phyloP scores from a whole-genome alignment of 495 filamentous ascomycete species.

The Lichenothelia convexa region DNA sequence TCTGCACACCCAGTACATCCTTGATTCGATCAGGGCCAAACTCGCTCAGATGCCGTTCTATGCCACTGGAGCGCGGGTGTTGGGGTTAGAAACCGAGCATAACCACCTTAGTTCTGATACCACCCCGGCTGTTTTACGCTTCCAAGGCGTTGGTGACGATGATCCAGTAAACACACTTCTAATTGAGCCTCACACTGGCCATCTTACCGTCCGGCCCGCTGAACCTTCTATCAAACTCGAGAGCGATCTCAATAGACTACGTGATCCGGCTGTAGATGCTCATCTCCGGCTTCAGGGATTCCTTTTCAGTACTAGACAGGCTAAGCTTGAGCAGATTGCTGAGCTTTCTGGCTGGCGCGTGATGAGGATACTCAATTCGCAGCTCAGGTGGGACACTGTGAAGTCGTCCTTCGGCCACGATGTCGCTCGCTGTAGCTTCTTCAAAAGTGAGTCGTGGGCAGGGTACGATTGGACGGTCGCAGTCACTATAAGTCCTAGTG shows the following conservation, averaged over 20 bases:
- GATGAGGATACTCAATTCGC: slow-evolving; percentile 3
- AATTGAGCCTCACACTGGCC: slow-evolving; percentile 11
- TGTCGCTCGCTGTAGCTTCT: slow-evolving; percentile 13
- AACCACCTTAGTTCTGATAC: slow-evolving; percentile 5
- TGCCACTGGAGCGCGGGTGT: slow-evolving; percentile 28
- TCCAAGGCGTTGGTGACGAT: slow-evolving; percentile 1
- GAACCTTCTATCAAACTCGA: slow-evolving; percentile 5
- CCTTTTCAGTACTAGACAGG: slow-evolving; percentile 9
- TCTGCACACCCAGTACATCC: slow-evolving; percentile 47
- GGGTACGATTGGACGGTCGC: slow-evolving; percentile 16
- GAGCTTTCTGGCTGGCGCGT: slow-evolving; percentile 15
- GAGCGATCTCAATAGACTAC: slow-evolving; percentile 9
- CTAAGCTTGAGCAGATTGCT: slow-evolving; percentile 10
- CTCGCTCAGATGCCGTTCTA: slow-evolving; percentile 34
- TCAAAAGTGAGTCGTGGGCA: slow-evolving; percentile 14
- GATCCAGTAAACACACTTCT: slow-evolving; percentile 3
- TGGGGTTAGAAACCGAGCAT: slow-evolving; percentile 39
- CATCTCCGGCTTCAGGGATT: slow-evolving; percentile 7
- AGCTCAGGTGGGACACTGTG: slow-evolving; percentile 10
- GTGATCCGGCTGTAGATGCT: slow-evolving; percentile 5
- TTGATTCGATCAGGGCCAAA: slow-evolving; percentile 39
- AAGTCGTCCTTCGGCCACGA: slow-evolving; percentile 12
- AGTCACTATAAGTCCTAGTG: slow-evolving; percentile 12
- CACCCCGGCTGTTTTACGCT: slow-evolving; percentile 5
- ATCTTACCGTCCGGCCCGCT: slow-evolving; percentile 8